Evolutionary conservation across 1,139 yeast species (phyloP), one percentile per base, ranked within the genome.

Genomic region (Suhomyces wounanorum): DNA sequence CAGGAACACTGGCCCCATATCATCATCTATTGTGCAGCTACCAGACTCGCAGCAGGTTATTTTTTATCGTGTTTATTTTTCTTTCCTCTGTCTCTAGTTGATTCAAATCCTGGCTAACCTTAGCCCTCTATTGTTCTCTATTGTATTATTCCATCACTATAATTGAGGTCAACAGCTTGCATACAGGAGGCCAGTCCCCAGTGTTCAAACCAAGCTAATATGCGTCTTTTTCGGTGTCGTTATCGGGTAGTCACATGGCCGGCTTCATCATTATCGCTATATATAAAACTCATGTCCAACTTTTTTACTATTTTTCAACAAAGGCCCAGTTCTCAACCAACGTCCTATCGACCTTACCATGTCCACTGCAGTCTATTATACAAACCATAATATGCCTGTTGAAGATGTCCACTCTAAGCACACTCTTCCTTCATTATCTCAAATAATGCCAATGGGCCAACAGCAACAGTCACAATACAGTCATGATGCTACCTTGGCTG

Each of bases 361-460:
- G 73, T 66, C 73, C 23, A 64, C 73, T 43, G 72, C 72, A 39
- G 64, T 69, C 39, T 69, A 68, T 58, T 68, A 66, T 52, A 48
- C 65, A 35, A 60, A 60, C 45, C 68, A 60, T 55, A 66, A 65
- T 50, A 65, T 66, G 65, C 64, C 68, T 17, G 61, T 64, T 53
- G 71, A 68, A 52, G 71, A 68, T 44, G 57, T 59, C 49, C 67
- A 64, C 40, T 52, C 64, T 40, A 66, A 64, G 54, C 68, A 69
- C 53, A 65, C 69, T 14, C 62, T 69, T 51, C 73, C 73, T 10
- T 68, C 73, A 21, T 66, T 69, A 53, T 63, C 72, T 0, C 72
- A 67, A 51, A 65, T 69, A 30, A 68, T 69, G 68, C 73, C 72
- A 16, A 59, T 60, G n/a, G 57, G 61, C 45, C 62, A 56, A n/a